Conservation (phyloP, 1,284 basidiomycete genomes). For the Moniliophthora roreri region DNA sequence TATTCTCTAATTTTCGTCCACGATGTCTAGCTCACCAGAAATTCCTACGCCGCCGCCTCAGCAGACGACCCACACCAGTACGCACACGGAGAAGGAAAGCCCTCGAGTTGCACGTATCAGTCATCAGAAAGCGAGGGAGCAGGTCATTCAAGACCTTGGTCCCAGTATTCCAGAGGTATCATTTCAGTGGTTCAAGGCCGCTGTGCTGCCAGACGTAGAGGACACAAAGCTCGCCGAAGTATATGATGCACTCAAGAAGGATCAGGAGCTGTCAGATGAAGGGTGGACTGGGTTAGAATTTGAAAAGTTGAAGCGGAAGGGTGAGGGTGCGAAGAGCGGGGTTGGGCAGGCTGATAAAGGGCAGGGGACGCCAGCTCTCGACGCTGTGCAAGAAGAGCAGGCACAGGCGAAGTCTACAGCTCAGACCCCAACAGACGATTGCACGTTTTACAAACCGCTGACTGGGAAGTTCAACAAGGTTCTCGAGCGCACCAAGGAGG, state of each 20-base stretch:
- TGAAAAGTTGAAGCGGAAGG: neutral
- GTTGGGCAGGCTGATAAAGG: neutral
- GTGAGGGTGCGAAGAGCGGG: neutral
- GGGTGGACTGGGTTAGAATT: neutral
- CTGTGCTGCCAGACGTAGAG: neutral
- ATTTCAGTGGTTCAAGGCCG: neutral
- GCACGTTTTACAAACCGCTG: neutral
- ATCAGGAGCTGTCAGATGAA: neutral
- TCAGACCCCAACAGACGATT: no score
- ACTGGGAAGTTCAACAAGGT: neutral
- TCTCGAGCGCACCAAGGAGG: neutral
- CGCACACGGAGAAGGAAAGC: no score
- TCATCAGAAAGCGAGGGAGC: neutral
- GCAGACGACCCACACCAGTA: no score
- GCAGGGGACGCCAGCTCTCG: no score
- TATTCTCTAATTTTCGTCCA: no score
- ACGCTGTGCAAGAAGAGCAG: no score
- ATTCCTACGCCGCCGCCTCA: no score
- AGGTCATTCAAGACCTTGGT: neutral
- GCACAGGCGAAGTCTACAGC: neutral
- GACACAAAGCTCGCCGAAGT: neutral
- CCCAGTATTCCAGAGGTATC: neutral
- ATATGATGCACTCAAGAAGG: neutral
- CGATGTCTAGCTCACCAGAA: no score
- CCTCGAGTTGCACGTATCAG: no score